Evolutionary conservation across 352 stramenopile genomes (phyloP).

Genomic region (Peronospora farinosa): DNA sequence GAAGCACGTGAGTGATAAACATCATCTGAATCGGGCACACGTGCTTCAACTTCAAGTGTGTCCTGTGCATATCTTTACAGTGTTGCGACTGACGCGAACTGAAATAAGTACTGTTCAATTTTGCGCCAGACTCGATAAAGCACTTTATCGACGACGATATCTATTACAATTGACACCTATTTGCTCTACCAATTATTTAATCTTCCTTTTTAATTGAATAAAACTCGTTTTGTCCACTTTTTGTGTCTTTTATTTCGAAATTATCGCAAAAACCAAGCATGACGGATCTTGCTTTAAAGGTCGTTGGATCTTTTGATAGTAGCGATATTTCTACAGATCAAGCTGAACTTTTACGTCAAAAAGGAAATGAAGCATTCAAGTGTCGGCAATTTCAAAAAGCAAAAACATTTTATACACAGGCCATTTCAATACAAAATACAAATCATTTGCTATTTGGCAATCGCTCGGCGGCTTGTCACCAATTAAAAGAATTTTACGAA

Average conservation of each 20-base stretch:
- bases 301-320: constrained; percentile 39
- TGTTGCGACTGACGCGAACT: too few species aligned
- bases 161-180: too few species aligned
- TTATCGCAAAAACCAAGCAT: constrained; percentile 3
- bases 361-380: constrained; percentile 71
- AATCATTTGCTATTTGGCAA: constrained; percentile 83
- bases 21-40: background rate
- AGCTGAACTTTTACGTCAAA: constrained; percentile 39
- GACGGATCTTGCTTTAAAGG: constrained; percentile 28
- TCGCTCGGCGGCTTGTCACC: constrained; percentile 74
- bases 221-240: constrained; percentile 3
- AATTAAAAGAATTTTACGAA: constrained; percentile 59
- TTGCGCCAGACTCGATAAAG: too few species aligned
- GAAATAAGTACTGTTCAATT: too few species aligned
- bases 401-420: constrained; percentile 47
- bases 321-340: constrained; percentile 1
- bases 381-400: constrained; percentile 42
- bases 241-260: constrained; percentile 1
- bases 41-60: constrained; percentile 17
- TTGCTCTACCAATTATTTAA: too few species aligned
- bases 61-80: too few species aligned
- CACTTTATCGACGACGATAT: too few species aligned
- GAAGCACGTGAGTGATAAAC: background rate
- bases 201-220: constrained; percentile 11
- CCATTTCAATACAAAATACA: constrained; percentile 36